A percentile compares a stretch with the other conserved stretches of the same genome.
phyloP scores from a whole-genome alignment of 805 yeast species.

The Tanozyma kutaoensis region DNA sequence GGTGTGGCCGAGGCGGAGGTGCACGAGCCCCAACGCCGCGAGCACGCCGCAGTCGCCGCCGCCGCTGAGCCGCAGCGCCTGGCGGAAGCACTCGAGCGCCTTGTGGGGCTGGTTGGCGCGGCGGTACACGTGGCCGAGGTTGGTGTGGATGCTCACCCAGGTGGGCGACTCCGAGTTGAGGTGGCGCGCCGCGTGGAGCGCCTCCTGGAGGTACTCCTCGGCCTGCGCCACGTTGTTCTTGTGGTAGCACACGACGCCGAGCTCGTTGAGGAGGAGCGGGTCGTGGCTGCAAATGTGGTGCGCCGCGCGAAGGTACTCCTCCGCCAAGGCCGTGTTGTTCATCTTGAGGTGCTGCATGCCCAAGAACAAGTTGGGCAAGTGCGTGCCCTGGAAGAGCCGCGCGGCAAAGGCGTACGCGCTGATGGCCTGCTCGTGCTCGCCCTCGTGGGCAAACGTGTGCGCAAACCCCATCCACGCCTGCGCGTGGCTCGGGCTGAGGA shows the following conservation, averaged over 20 bases:
- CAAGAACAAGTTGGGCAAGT: constrained; percentile 74
- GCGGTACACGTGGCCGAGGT: constrained; percentile 81
- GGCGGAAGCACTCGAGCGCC: constrained; percentile 64
- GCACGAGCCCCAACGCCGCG: constrained; percentile 75
- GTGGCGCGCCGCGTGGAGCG: constrained; percentile 53
- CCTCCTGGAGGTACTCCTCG: constrained; percentile 56
- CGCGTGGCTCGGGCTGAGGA: constrained; percentile 78
- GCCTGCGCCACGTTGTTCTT: constrained; percentile 55
- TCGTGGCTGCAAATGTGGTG: constrained; percentile 71
- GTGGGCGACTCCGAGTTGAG: constrained; percentile 70
- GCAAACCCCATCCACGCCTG: constrained; percentile 99
- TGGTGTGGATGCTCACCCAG: constrained; percentile 75
- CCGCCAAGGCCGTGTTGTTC: constrained; percentile 71
- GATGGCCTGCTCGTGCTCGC: constrained; percentile 98
- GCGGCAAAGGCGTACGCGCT: constrained; percentile 96
- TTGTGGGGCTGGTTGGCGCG: constrained; percentile 45
- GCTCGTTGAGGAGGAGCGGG: constrained; percentile 79
- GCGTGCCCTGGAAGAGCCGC: constrained; percentile 80
- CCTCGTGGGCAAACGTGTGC: constrained; percentile 93
- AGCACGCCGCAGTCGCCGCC: constrained; percentile 59
- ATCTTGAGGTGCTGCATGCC: constrained; percentile 95
- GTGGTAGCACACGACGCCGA: constrained; percentile 87
- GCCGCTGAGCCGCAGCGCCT: constrained; percentile 57
- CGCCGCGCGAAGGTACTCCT: constrained; percentile 70
- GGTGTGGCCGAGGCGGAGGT: constrained; percentile 53